phyloP scores from a whole-genome alignment of 106 monocot species.

The Dendrobium officinale region DNA sequence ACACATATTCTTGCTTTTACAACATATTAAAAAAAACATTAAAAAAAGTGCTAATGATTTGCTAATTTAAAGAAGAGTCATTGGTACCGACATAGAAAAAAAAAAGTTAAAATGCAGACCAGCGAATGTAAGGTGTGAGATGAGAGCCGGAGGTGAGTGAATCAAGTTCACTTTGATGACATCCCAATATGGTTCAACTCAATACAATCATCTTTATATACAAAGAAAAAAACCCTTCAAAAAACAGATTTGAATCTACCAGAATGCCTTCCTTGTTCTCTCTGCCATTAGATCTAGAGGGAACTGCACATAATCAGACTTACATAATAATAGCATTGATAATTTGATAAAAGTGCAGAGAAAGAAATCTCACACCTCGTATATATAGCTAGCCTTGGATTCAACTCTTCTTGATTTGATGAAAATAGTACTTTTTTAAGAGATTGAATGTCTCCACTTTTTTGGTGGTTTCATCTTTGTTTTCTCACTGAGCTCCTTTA shows the following conservation, averaged over 20 bases:
- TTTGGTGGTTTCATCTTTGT: slow-evolving; percentile 47
- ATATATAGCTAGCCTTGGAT: no score
- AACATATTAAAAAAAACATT: no score
- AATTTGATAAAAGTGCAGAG: neutral
- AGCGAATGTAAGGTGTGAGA: no score
- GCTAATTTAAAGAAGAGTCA: neutral
- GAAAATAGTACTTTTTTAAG: slow-evolving; percentile 26
- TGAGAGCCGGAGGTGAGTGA: no score
- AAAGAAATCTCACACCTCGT: no score
- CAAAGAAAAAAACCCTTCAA: neutral
- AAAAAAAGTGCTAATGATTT: neutral
- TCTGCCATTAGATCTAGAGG: no score
- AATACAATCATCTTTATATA: neutral
- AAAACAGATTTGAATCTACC: no score
- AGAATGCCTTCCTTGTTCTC: no score
- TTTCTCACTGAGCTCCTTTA: slow-evolving; percentile 15
- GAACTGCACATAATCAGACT: neutral
- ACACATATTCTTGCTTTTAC: no score
- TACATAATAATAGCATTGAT: neutral
- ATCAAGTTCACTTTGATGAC: no score
- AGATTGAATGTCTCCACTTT: slow-evolving; percentile 73
- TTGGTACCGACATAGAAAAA: neutral
- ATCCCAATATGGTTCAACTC: neutral
- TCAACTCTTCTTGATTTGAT: neutral
- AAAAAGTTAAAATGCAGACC: no score